Evolutionary conservation across 108 stramenopile genomes (phyloP), one percentile per base, ranked within the genome.

Genomic region (Thalassiosira profunda): DNA sequence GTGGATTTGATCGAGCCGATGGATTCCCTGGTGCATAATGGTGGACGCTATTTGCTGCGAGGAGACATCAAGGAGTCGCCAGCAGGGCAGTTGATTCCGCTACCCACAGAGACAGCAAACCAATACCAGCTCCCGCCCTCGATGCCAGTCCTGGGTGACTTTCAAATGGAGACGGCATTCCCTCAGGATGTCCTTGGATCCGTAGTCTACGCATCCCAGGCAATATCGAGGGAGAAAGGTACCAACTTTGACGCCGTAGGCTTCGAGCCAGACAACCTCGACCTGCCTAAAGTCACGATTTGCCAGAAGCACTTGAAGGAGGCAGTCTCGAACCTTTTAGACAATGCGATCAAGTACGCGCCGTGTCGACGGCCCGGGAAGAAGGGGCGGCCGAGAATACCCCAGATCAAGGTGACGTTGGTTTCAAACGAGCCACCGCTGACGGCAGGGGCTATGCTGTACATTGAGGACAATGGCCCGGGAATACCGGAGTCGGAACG

Each of bases 341-440:
- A 95, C 61, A 95, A 95, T 85, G 94, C 94, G 4, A 73, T 95
- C 60, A 95, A 92, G 49, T 95, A 93, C 60, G 84, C 74, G 23
- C 58, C 67, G 10, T 40, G 80, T 1, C 47, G 77, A 6, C 81
- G 80, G 53, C 14, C 26, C 47, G 77, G 63, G 20, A 58, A 60
- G 4, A 62, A 44, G 4, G 47, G 60, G 8, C 28, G 65, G n/a
- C 65, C 65, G 4, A 37, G 65, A 24, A 66, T 42, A 59, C 90
- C 93, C 7, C 34, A 61, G 35, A 84, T 94, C 24, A 70, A 80
- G 48, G 77, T 90, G 3, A 67, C 67, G 24, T 62, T 94, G 5
- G 21, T 58, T 23, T 23, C 84, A 15, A 91, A 89, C 58, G 65
- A 72, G 24, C 67, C 67, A 10, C 56, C 83, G 36, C 64, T 72